Evolutionary conservation across 2,329 filamentous ascomycete genomes (phyloP), one percentile per base, ranked within the genome.

Genomic region (Ambrosiella cleistominuta): DNA sequence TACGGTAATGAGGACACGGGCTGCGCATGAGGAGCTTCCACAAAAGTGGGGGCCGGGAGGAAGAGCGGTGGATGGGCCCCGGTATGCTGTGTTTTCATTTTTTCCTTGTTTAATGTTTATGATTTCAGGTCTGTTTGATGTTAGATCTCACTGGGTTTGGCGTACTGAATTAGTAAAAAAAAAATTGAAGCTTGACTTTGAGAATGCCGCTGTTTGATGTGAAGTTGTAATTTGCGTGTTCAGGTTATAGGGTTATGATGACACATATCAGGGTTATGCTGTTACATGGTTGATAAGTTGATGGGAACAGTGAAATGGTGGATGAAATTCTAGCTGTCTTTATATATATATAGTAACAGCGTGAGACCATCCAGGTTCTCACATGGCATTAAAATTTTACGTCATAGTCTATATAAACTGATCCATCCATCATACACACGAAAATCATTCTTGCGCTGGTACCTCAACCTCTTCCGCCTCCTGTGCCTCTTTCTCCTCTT

Each of bases 401-500:
- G 9, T 51, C 4, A 51, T 51, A 19, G 15, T 51, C 19, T 51
- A 35, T 13, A 35, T 35, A 49, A 42, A 42, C 11, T 15, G 11
- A 27, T 27, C 27, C 4, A 27, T 27, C 2, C 2, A 27, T 27
- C 27, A 27, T 27, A 27, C 27, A 5, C 27, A 27, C 44, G 2
- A 15, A n/a, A 13, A 15, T 15, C n/a, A 15, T 47, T 47, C n/a
- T 47, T 47, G 13, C 15, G 44, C 44, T 51, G 7, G 17, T 9
- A 4, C 47, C 17, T 51, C 47, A 19, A 54, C 27, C 40, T 54
- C 37, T 19, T 54, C 38, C 37, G 52, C 8, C 19, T 40, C 52
- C n/a, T 38, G 37, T 3, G 37, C 15, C 12, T 65, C 70, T 8
- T 68, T 61, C 60, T 65, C 53, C 17, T 65, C 70, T 8, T 68